Evolutionary conservation across 768 basidiomycete species (phyloP), one percentile per base, ranked within the genome.

Genomic region (Kwoniella mangroviensis): DNA sequence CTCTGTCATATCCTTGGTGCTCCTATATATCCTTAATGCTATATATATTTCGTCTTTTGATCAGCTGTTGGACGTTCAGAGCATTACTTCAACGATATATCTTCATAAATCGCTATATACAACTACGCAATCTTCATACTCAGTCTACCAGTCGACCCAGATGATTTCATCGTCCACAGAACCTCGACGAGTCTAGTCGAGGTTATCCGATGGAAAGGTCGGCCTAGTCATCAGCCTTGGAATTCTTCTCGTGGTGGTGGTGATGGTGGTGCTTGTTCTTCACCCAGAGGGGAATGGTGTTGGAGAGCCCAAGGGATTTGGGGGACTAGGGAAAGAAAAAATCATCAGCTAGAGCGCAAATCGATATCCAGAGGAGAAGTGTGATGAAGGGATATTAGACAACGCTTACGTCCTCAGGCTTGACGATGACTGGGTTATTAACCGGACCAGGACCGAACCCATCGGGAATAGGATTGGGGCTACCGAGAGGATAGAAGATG

Each of bases 401-500:
- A 21, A 7, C 49, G 3, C 58, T 42, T 40, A 60, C 58, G 41
- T 60, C 58, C 40, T 60, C 40, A 43, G 58, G 34, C 41, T 60
- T 43, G 41, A 60, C 58, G 22, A 41, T 22, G 19, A 43, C 21
- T 12, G 58, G 58, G 26, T 60, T 60, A 42, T 60, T 60, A 17
- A 60, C 41, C 7, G 58, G 41, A 60, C 58, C 58, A 60, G 58
- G 58, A 42, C 58, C 58, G 41, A 60, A 60, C 0, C 58, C 58
- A 60, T 60, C 41, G n/a, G 58, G 41, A n/a, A 60, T 43, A 43
- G 58, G 58, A 13, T 60, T 0, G 19, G 58, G 58, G 42, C 58
- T 60, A 42, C 58, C 58, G 42, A 60, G 58, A 42, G 41, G 41
- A n/a, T 60, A 60, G 58, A 60, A 60, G 58, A 60, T 60, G 41